Evolutionary conservation across 108 stramenopile genomes (phyloP), one percentile per base, ranked within the genome.

Genomic region (Schizochytrium sp.): DNA sequence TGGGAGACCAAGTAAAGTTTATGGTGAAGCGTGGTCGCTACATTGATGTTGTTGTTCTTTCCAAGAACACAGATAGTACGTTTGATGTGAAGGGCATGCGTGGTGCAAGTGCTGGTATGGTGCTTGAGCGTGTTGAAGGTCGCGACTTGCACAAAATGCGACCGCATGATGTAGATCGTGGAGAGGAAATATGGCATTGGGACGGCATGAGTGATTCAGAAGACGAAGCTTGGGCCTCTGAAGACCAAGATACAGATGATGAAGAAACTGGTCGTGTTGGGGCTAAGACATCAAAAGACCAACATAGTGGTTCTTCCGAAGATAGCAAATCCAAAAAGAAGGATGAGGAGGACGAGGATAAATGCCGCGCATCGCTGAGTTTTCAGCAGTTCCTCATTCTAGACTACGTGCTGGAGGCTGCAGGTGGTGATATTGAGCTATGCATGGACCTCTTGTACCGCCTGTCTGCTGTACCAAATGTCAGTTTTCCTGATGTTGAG

Each of bases 161-260:
- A n/a, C 60, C 72, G 8, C 28, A 40, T 10, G 38, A 42, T 40
- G 50, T 83, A 5, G 76, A 55, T 5, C 87, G 90, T 3, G 90
- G 90, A 1, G 90, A 90, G 50, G 90, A 72, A 41, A 19, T 90
- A 5, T 90, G 90, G 90, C 90, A 90, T 69, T 90, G 90, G 90
- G 88, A 90, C 5, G 87, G 87, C 13, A 72, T 90, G 69, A 87
- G 83, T n/a, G 90, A 90, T 42, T 8, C 7, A 28, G 90, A 90
- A 69, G 90, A 90, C 55, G 90, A 90, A 15, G 90, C 88, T 4
- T 90, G 87, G 87, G 53, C 53, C 10, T 83, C 76, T 46, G 64
- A 38, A 8, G 76, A 49, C 41, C 41, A 12, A 47, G 76, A 83
- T 47, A n/a, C 19, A 10, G 76, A 83, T 3, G 3, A 56, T 38